Evolutionary conservation across 148 eudicot genomes (phyloP).

Genomic region (Cornus florida): DNA sequence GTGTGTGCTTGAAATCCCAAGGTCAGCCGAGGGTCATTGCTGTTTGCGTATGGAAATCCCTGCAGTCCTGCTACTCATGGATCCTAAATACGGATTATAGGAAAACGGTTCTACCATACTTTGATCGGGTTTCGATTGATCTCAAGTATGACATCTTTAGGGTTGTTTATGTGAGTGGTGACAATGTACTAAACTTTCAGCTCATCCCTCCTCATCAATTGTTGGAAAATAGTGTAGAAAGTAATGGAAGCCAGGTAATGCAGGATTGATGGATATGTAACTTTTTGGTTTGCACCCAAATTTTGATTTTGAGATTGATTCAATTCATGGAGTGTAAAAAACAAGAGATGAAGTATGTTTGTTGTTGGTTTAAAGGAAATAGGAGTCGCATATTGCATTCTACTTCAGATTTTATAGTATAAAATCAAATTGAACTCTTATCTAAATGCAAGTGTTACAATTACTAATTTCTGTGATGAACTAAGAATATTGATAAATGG

Average conservation of each 20-base stretch:
- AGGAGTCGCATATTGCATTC: no score
- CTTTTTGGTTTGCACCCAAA: not conserved
- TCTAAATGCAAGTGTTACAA: no score
- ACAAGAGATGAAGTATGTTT: no score
- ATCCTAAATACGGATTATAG: constrained; percentile 29
- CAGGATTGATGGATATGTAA: not conserved
- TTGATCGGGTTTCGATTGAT: constrained; percentile 21
- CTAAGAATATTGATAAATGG: no score
- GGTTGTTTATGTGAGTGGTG: constrained; percentile 41
- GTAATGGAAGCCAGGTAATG: constrained; percentile 7
- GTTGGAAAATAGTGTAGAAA: constrained; percentile 22
- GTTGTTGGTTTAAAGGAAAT: no score
- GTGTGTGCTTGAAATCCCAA: constrained; percentile 34
- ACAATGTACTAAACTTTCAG: constrained; percentile 16
- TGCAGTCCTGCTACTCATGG: constrained; percentile 30
- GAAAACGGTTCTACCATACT: constrained; percentile 26
- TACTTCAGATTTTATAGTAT: no score
- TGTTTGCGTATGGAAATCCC: constrained; percentile 37
- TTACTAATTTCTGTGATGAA: no score
- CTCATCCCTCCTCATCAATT: constrained; percentile 14
- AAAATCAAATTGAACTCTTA: no score
- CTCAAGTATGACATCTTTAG: constrained; percentile 41
- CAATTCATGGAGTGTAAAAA: no score
- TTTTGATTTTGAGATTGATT: not conserved
- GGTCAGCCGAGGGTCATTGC: not conserved